Percentiles rank a stretch among this genome's conserved stretches.
Conservation (phyloP, 805 yeast species). For the Zygosaccharomyces pseudorouxii region DNA sequence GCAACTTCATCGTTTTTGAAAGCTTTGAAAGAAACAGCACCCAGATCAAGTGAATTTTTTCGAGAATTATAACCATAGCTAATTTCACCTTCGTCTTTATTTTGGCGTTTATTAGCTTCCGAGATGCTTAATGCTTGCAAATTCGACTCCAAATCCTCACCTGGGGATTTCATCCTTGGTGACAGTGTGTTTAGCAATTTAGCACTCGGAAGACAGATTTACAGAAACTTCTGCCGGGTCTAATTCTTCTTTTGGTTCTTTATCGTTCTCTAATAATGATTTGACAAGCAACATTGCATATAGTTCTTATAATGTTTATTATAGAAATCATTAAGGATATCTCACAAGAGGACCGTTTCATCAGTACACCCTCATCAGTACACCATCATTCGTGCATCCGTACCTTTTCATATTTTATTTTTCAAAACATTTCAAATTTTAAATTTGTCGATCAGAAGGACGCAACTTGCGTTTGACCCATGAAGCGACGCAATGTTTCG, state of each 20-base stretch:
- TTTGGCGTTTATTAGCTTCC: slow-evolving; percentile 2
- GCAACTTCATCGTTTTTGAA: slow-evolving; percentile 2
- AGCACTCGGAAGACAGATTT: not conserved
- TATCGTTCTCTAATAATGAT: not conserved
- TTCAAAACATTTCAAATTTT: not conserved
- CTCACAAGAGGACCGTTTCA: not conserved
- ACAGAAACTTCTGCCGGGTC: not conserved
- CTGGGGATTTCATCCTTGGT: slow-evolving; percentile 17
- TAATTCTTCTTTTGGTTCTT: not conserved
- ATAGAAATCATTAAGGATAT: not conserved
- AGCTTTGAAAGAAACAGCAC: not conserved
- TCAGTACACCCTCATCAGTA: slow-evolving; percentile 2
- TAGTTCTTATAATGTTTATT: not conserved
- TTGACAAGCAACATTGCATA: not conserved
- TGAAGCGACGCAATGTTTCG: not conserved
- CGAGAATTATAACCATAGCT: not conserved
- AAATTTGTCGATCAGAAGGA: not conserved
- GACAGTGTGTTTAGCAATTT: not conserved
- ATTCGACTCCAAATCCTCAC: slow-evolving; percentile 27
- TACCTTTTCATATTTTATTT: slow-evolving; percentile 1
- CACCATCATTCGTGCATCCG: slow-evolving; percentile 4
- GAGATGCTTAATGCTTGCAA: slow-evolving; percentile 28
- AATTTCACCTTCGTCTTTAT: not conserved
- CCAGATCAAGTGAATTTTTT: slow-evolving; percentile 1
- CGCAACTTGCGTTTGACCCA: not conserved